A percentile compares a stretch with the other conserved stretches of the same genome.
These are phyloP conservation scores for Gamarada debralockiae DNA, from an alignment of 495 filamentous ascomycete genomes.

Conservation along the genomic window DNA sequence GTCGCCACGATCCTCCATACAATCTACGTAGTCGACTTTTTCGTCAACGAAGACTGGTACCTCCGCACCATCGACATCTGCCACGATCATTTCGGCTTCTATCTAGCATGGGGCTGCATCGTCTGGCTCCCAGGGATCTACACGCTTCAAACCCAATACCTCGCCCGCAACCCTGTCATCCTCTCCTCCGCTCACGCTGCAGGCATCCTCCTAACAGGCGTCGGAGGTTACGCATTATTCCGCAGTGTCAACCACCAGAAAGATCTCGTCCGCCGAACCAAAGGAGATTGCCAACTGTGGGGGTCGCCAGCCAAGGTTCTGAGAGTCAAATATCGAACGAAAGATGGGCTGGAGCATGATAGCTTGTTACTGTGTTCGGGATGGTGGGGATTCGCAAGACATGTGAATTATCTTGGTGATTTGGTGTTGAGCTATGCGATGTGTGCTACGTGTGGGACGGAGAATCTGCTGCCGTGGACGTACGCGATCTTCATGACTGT, in stretches of 20 bases:
- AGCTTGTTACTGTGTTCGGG: conserved; percentile 41
- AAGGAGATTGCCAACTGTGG: conserved; percentile 40
- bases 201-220: conserved; percentile 30
- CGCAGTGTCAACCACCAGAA: conserved; percentile 46
- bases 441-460: conserved; percentile 38
- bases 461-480: conserved; percentile 38
- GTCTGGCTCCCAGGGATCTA: conserved; percentile 43
- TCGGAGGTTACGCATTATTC: conserved; percentile 41
- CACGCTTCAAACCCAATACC: conserved; percentile 46
- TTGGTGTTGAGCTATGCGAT: conserved; percentile 38
- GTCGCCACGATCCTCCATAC: conserved; percentile 41
- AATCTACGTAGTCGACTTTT: conserved; percentile 47
- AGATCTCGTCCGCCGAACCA: conserved; percentile 37
- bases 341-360: conserved; percentile 35
- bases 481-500: conserved; percentile 44
- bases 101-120: conserved; percentile 44
- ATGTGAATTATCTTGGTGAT: conserved; percentile 47
- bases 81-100: conserved; percentile 51
- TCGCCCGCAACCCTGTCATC: conserved; percentile 39
- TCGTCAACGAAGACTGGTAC: conserved; percentile 48
- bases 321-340: conserved; percentile 33
- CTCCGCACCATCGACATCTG: conserved; percentile 47
- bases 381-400: conserved; percentile 46
- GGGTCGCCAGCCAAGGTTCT: conserved; percentile 37
- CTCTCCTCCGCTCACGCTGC: conserved; percentile 26